Base-by-base conservation (phyloP, 805 yeast genomes). In the Kodamaea laetipori region DNA sequence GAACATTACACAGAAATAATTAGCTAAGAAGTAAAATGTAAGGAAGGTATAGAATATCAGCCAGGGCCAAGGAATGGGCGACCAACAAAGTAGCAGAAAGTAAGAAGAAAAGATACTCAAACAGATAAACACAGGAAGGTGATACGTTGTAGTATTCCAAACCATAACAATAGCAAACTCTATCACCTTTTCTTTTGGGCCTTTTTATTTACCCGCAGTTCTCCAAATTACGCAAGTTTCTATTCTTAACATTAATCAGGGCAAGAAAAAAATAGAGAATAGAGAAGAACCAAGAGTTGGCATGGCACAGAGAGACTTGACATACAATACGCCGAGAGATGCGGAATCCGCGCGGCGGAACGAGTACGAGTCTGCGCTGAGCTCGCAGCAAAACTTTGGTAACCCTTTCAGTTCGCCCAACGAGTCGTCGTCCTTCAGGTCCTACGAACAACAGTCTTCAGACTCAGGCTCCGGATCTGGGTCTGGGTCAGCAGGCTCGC, bases 241-340 rank as follows among this genome's bases (percentile, higher is more conserved):
- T 30, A 30, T 30, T 30, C 34, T 30, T 30, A 30, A 30, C 28
- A n/a, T n/a, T 28, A 28, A 15, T 30, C 11, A 30, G 32, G 32
- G 30, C 32, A 34, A 34, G 24, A 37, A 37, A 37, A 37, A 27
- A 28, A 17, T 30, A 37, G 16, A 37, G 39, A 26, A 37, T 10
- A 26, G 23, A 24, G 12, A 11, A 32, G 19, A 12, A 32, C 35
- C 35, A 32, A 32, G 35, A 16, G 26, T 18, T n/a, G 26, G 9
- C 32, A 49, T 49, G 53, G 49, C 53, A 19, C 64, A 60, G 39
- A 53, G 71, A 53, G 67, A 65, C 50, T 56, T 66, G 47, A 66
- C 71, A 6, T 58, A 47, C 44, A 66, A 66, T 48, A 57, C 48
- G 39, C 60, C 50, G 37, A 39, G 36, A 26, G 38, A 38, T 15